phyloP scores from a whole-genome alignment of 139 green algal genomes.

The Micromonas pusilla region DNA sequence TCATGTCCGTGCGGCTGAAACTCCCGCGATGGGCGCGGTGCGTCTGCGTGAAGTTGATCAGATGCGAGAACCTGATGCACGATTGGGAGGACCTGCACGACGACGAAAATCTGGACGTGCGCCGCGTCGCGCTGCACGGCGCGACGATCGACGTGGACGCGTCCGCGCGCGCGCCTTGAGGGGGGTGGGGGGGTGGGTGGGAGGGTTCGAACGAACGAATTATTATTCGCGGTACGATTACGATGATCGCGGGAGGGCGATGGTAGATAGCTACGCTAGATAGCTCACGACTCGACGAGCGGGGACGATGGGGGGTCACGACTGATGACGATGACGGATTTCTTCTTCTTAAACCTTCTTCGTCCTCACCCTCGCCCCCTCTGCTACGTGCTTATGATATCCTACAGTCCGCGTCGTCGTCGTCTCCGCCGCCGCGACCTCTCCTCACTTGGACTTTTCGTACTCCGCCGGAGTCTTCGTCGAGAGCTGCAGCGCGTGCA shows the following conservation, averaged over 20 bases:
- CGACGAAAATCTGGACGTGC: neutral
- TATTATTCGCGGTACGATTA: neutral
- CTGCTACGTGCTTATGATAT: no score
- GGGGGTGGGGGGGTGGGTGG: neutral
- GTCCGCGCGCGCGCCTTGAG: no score
- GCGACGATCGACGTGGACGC: neutral
- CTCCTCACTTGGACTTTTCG: neutral
- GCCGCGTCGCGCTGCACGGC: neutral
- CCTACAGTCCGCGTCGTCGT: no score
- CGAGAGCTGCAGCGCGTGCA: constrained; percentile 23
- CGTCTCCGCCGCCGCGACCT: no score
- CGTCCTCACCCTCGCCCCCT: no score
- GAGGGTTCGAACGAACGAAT: no score
- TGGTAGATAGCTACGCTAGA: no score
- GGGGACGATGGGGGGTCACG: no score
- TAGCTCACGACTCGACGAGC: no score
- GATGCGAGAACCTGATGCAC: neutral
- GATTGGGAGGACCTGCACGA: neutral
- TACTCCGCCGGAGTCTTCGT: constrained; percentile 12
- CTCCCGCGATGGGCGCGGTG: neutral
- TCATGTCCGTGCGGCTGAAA: neutral
- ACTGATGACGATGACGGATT: no score
- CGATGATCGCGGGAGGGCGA: no score
- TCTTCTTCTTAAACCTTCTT: no score
- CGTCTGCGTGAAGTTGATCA: neutral